Evolutionary conservation across 306 rosid species (phyloP), one percentile per base, ranked within the genome.

Genomic region (Rosa multiflora): DNA sequence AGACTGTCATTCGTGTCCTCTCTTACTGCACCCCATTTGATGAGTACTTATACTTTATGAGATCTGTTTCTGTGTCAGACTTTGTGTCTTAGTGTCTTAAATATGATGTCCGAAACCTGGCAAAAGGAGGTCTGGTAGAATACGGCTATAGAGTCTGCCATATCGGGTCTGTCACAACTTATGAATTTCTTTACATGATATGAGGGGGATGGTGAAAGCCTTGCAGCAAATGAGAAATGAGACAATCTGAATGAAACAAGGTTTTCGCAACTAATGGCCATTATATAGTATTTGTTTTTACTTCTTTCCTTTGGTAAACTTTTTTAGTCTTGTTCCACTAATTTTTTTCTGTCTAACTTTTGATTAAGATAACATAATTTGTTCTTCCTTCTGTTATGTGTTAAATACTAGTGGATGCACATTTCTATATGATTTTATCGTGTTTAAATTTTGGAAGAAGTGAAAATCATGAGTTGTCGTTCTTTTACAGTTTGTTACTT

Each of bases 401-500:
- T 62, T 63, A 32, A 13, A 29, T 18, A 44, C 64, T 59, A 46
- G 47, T 52, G 72, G n/a, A 5, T 63, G 20, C 11, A 26, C 20
- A 59, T 75, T 62, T 44, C 12, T 8, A 10, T 29, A 46, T 76
- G 32, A 18, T 75, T 9, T 48, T 13, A 39, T 35, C 48, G 7
- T 76, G 55, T 26, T 75, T 61, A 10, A 20, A 35, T 76, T 35
- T 73, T 13, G 55, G 70, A 26, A 43, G 70, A 58, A 75, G 5
- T 75, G 21, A 18, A 55, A 42, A 67, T 75, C 59, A 6, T 10
- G 6, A 32, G 12, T 2, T 10, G 53, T 21, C 67, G 5, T 46
- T 6, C 61, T 46, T 76, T 76, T 63, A 43, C 47, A 32, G 35
- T 76, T 47, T 32, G 52, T 61, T 26, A 23, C 78, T 73, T 70